A percentile compares a stretch with the other conserved stretches of the same genome.
phyloP scores from a whole-genome alignment of 805 yeast species.

The Saccharomyces mikatae region DNA sequence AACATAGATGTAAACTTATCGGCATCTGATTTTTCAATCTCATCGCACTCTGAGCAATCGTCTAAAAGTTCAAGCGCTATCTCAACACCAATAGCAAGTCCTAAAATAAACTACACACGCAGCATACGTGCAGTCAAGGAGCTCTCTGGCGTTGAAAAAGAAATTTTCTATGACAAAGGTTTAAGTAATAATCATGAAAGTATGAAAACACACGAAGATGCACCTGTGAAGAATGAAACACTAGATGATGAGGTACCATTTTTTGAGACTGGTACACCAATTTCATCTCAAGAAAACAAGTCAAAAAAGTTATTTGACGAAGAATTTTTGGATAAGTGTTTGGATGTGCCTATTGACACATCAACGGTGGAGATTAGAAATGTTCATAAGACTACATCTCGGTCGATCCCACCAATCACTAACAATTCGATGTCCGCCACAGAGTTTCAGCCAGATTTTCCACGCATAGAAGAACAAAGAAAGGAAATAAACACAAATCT shows the following conservation, averaged over 20 bases:
- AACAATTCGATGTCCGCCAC: not conserved
- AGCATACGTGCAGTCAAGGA: not conserved
- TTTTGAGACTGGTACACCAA: not conserved
- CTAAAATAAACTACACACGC: conserved; percentile 2
- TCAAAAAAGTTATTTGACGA: not conserved
- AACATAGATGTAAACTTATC: not conserved
- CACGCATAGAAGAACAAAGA: not conserved
- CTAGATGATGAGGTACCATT: not conserved
- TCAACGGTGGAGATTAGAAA: conserved; percentile 1
- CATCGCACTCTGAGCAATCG: not conserved
- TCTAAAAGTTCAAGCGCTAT: conserved; percentile 3
- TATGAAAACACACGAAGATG: not conserved
- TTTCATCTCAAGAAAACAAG: not conserved
- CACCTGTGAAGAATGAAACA: not conserved
- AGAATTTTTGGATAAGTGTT: not conserved
- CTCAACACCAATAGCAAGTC: conserved; percentile 15
- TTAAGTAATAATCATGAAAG: not conserved
- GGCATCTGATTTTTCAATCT: conserved; percentile 8
- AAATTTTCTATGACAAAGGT: not conserved
- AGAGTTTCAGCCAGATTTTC: not conserved
- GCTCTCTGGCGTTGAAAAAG: not conserved
- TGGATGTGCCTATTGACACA: not conserved
- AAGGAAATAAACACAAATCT: not conserved
- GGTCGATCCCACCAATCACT: not conserved
- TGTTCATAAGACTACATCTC: not conserved